phyloP scores from a whole-genome alignment of 169 alveolate genomes.

The Cardiosporidium cionae region DNA sequence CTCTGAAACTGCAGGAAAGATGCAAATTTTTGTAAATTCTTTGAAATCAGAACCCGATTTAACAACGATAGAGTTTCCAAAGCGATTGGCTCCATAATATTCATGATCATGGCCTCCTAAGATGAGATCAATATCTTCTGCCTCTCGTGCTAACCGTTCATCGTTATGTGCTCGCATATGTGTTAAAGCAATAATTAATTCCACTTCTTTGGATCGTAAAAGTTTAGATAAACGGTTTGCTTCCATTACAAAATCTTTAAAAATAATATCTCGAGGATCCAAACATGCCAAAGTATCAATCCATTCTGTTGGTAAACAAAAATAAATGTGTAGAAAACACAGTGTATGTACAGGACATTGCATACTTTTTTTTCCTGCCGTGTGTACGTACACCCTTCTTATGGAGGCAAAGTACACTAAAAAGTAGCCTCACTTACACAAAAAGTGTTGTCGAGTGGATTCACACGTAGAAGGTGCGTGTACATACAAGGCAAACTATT shows the following conservation, averaged over 20 bases:
- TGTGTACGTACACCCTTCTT: too few relatives aligned
- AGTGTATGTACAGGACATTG: too few relatives aligned
- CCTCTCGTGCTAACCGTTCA: slow-evolving; percentile 55
- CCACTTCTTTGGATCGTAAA: slow-evolving; percentile 63
- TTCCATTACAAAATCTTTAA: slow-evolving; percentile 59
- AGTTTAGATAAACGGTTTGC: slow-evolving; percentile 46
- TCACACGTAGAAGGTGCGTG: too few relatives aligned
- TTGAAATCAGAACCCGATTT: slow-evolving; percentile 79
- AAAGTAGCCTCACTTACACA: too few relatives aligned
- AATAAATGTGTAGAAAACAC: too few relatives aligned
- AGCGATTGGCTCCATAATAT: slow-evolving; percentile 39
- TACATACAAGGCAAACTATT: too few relatives aligned
- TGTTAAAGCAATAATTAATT: slow-evolving; percentile 78
- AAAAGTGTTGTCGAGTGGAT: too few relatives aligned
- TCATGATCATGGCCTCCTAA: slow-evolving; percentile 86
- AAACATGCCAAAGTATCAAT: slow-evolving; percentile 67
- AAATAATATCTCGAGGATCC: slow-evolving; percentile 57
- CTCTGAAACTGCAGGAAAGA: slow-evolving; percentile 50
- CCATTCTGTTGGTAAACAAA: slow-evolving; percentile 75
- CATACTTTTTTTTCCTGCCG: too few relatives aligned
- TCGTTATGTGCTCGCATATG: slow-evolving; percentile 84
- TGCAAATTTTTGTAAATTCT: slow-evolving; percentile 54
- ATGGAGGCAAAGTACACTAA: too few relatives aligned
- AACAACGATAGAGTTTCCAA: slow-evolving; percentile 35
- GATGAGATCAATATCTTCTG: slow-evolving; percentile 68